Evolutionary conservation across 2,329 filamentous ascomycete genomes (phyloP), one percentile per base, ranked within the genome.

Genomic region (Aspergillus texensis): DNA sequence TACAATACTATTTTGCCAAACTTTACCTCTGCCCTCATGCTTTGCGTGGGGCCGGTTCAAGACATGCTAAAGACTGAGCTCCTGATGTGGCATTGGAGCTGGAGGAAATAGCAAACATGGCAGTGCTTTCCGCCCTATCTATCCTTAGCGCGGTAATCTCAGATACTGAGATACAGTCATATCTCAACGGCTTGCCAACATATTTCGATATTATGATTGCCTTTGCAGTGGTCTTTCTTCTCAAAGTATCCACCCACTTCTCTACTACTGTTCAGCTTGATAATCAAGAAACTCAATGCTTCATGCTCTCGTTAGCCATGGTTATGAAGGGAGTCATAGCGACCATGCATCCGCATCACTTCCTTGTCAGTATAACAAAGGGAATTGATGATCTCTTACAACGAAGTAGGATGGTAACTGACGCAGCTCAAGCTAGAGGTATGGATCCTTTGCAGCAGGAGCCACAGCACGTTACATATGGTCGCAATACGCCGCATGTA

Each of bases 1-100:
- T 83, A 41, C 79, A 83, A 65, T 81, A 78, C 58, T 75, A 83
- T 61, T 83, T 82, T 68, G 81, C 80, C 10, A 78, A 81, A 60
- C 72, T 84, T 4, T 79, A 83, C 54, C 73, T 83, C 6, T 79
- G 79, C 55, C 82, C 81, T 1, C 79, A 82, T 61, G 79, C 79
- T 19, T 74, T 83, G 28, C 76, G 80, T 10, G 78, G 80, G 6
- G 53, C 64, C 0, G 61, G 62, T 6, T 57, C 54, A 8, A 57
- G 36, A 3, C 12, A 41, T 6, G 54, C 64, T 1, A 63, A 61
- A 14, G 57, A 53, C 9, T 53, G 46, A 11, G 48, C 50, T 12
- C 57, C 52, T 11, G 65, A 50, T 34, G 70, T 80, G 48, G 68
- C 70, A 0, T 67, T 73, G 24, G 73, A 75, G 41, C 62, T 77